phyloP scores from a whole-genome alignment of 1,139 yeast species.

The Scheffersomyces quercinus region DNA sequence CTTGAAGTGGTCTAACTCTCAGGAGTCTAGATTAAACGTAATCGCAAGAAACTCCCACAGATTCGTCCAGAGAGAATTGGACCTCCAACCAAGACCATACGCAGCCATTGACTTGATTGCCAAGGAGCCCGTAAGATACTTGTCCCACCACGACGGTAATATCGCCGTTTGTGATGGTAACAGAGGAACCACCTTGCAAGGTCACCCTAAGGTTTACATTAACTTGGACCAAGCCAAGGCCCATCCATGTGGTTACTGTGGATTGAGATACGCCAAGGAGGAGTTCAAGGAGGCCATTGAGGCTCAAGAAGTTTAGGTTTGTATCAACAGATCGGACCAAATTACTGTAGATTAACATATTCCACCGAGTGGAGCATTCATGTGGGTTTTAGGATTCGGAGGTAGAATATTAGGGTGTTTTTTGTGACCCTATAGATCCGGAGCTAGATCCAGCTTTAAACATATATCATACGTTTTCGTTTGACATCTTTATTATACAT shows the following conservation, averaged over 20 bases:
- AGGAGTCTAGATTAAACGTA: constrained; percentile 61
- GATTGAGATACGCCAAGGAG: constrained; percentile 62
- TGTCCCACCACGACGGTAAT: constrained; percentile 50
- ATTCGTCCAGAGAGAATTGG: constrained; percentile 71
- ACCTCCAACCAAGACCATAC: constrained; percentile 72
- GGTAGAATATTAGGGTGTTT: too few relatives aligned
- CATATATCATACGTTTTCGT: too few relatives aligned
- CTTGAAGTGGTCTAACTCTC: constrained; percentile 71
- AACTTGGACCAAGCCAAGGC: constrained; percentile 76
- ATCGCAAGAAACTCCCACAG: constrained; percentile 57
- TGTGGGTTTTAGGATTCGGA: too few relatives aligned
- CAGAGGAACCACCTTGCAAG: constrained; percentile 65
- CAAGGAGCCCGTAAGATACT: constrained; percentile 67
- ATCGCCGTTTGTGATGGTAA: constrained; percentile 87
- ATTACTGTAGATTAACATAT: too few relatives aligned
- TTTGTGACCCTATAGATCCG: too few relatives aligned
- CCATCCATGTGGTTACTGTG: constrained; percentile 79
- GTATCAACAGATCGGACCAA: too few relatives aligned
- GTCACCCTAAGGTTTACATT: constrained; percentile 84
- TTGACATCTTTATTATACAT: too few relatives aligned
- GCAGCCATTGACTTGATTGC: constrained; percentile 86
- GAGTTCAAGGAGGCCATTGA: constrained; percentile 44
- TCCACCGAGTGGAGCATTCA: too few relatives aligned
- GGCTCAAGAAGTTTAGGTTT: constrained; percentile 11
- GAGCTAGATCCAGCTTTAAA: too few relatives aligned